Base-by-base conservation (phyloP, 345 rosid genomes). In the Ceriops zippeliana region DNA sequence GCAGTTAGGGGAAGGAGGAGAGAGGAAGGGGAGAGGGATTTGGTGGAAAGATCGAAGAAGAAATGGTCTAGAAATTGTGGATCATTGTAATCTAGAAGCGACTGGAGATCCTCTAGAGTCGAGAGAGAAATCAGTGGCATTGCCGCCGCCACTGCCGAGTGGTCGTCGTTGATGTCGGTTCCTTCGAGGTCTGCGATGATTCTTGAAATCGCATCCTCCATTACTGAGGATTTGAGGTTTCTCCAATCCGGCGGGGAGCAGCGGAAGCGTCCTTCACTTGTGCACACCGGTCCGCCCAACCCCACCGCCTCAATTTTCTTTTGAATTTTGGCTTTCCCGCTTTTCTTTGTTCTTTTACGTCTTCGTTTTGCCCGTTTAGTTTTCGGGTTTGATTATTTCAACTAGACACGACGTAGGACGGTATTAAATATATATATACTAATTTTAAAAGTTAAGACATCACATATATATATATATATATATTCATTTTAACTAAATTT, bases 81-180 rank as follows among this genome's bases (percentile, higher is more conserved):
- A 46, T 88, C 86, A 66, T 81, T 79, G 61, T 75, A 38, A 16
- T 82, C 81, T 1, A 87, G 57, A 16, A 91, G 83, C 61, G 83
- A 78, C 54, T 75, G 83, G 57, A 93, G 88, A 75, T 88, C 84
- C 37, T 52, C 65, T 63, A 89, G 83, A 32, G 88, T 75, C 24
- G 85, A 67, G 22, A 42, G 81, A 37, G 85, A 62, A 56, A 88
- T 34, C 52, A 15, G 58, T 7, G n/a, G 63, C 9, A 42, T 8
- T 13, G 28, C 30, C 17, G 59, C 59, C 30, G 17, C 5, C 22
- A 4, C 28, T 15, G 28, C 28, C 10, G 31, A 56, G 31, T 17
- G 68, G 62, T 38, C 34, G 26, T 13, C 57, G 52, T 26, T 53
- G 52, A 35, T 15, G 37, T 53, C 64, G 51, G 56, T 52, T n/a